Base-by-base conservation (phyloP, 106 monocot genomes). In the Alisma plantagoaquatica region DNA sequence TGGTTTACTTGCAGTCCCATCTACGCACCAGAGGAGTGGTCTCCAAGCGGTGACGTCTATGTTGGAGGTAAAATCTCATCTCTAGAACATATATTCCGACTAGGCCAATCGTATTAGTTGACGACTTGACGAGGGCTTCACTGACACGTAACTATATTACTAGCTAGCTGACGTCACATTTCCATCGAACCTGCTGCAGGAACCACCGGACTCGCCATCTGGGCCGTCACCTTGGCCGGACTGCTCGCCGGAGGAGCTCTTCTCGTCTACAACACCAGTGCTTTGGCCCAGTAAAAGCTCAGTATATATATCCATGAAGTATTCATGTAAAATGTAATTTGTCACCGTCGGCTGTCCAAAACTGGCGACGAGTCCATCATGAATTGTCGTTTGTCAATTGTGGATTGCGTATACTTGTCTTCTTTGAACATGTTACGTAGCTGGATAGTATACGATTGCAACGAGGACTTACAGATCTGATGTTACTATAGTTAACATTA, bases 241-340 rank as follows among this genome's bases (percentile, higher is more conserved):
- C 64, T 93, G n/a, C 83, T 93, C 2, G 61, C 41, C 0, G 87
- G 87, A 3, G 93, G 93, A 27, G 93, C 83, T 66, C 87, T 93
- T 3, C 80, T 93, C 11, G 93, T 93, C 31, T 93, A 93, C 83
- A 87, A 61, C 69, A 93, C 93, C 57, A 93, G 93, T 73, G 92
- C 92, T 66, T 43, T 93, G 54, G 26, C 72, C 57, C 76, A 83
- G 83, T 93, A 83, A 59, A 52, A 49, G 18, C n/a, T n/a, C n/a
- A n/a, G n/a, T n/a, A n/a, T n/a, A n/a, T n/a, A n/a, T n/a, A n/a
- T n/a, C n/a, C n/a, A n/a, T n/a, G n/a, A n/a, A n/a, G n/a, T n/a
- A n/a, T n/a, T n/a, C n/a, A n/a, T n/a, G n/a, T n/a, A n/a, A n/a
- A n/a, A n/a, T n/a, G n/a, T n/a, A n/a, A n/a, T n/a, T n/a, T n/a